Percentiles rank a stretch among this genome's conserved stretches.
Conservation (phyloP, 2,329 filamentous ascomycete genomes). For the Aspergillus puulaauensis region DNA sequence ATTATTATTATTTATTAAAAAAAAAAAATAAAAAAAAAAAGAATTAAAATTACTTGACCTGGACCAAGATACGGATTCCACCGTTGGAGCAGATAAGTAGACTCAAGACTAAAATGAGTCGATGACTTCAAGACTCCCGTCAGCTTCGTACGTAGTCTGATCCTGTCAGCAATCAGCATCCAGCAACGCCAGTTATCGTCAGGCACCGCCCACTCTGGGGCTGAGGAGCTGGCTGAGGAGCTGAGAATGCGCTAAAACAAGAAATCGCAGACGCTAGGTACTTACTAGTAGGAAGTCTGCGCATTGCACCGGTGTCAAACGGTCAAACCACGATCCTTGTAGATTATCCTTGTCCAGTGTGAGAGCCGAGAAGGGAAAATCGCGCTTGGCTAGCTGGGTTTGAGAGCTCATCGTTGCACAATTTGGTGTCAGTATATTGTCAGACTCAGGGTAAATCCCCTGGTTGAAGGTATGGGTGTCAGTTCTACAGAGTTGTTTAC, state of each 20-base stretch:
- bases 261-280: background rate
- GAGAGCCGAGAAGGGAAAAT: background rate
- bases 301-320: no score
- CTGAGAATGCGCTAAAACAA: background rate
- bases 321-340: constrained; percentile 3
- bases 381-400: background rate
- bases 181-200: background rate
- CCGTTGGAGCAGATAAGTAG: background rate
- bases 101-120: no score
- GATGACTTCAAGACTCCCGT: no score
- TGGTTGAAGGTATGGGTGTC: background rate
- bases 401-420: background rate
- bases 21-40: background rate
- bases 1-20: no score
- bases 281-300: background rate
- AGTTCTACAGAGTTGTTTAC: no score
- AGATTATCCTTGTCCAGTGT: background rate
- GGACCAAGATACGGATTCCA: no score
- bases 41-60: background rate
- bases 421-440: background rate
- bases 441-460: background rate
- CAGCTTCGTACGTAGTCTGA: background rate
- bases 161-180: background rate
- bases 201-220: background rate
- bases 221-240: background rate